Evolutionary conservation across 495 filamentous ascomycete species (phyloP), one percentile per base, ranked within the genome.

Genomic region (Penicillium lividum): DNA sequence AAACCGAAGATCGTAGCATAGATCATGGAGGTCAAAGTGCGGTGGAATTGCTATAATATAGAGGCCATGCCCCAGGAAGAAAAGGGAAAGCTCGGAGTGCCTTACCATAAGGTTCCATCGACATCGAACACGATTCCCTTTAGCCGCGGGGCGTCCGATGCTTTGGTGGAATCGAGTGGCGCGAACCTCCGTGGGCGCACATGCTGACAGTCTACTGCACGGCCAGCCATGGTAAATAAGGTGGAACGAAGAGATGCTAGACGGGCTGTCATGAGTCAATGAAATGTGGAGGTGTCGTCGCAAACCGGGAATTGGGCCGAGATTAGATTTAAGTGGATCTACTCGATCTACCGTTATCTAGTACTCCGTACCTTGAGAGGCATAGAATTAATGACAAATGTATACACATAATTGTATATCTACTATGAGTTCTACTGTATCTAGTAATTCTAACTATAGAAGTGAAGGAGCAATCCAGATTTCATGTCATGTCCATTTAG

Each of bases 101-200:
- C 79, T 84, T 73, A 93, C 93, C 89, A 96, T 49, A 98, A 71
- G 22, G 93, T 98, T 6, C 93, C 93, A 72, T 98, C 93, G 33
- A 98, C 89, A 76, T 98, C 93, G 71, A 98, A 98, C 31, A 97
- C 85, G 7, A 98, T 82, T 1, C 93, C 93, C 62, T 86, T 84
- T 50, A 98, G 73, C 51, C 73, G 79, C 38, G 87, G 88, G 10
- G 76, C 76, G 55, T 72, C 65, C 22, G 67, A 67, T 7, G 55
- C 29, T 29, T 56, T 63, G 0, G 57, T 56, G 0, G 79, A 69
- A 62, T 80, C 69, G 47, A 90, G 73, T 16, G 84, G 83, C 5
- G 83, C 83, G 63, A 87, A 86, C 9, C 75, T 70, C 47, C 77
- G 72, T 36, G 72, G 76, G 47, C 69, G 76, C 58, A 73, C 70